A percentile compares a stretch with the other conserved stretches of the same genome.
These are phyloP conservation scores for Amborella trichopoda DNA, from an alignment of 164 flowering plant genomes.

Conservation along the genomic window DNA sequence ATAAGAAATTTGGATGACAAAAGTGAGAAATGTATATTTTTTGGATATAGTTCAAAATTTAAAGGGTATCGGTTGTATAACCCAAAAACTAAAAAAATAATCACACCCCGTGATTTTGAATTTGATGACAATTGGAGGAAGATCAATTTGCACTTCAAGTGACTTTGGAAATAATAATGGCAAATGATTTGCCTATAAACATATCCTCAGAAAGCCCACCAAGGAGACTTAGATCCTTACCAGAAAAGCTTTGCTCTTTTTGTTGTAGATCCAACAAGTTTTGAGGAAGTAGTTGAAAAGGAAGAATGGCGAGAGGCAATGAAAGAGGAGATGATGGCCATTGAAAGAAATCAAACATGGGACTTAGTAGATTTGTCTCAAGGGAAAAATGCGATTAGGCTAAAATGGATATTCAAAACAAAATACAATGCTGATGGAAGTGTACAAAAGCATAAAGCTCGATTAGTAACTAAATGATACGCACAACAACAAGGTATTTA, in stretches of 20 bases:
- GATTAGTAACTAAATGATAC: constrained; percentile 7
- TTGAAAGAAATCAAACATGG: constrained; percentile 7
- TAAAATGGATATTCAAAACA: constrained; percentile 8
- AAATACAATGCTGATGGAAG: constrained; percentile 2
- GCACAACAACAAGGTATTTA: neutral
- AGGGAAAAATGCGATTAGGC: constrained; percentile 3
- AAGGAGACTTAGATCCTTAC: neutral
- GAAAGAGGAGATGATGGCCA: constrained; percentile 8
- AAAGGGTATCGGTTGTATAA: neutral
- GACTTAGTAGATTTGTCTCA: constrained; percentile 1
- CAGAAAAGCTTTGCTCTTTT: neutral
- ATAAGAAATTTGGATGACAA: neutral
- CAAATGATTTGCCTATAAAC: neutral
- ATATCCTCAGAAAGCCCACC: neutral
- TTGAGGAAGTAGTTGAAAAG: constrained; percentile 2
- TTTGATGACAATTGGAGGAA: neutral
- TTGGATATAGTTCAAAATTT: neutral
- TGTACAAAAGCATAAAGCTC: constrained; percentile 1
- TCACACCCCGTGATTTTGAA: neutral
- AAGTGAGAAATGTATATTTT: neutral
- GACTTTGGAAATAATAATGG: neutral
- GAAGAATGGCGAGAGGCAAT: constrained; percentile 7
- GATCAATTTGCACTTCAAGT: neutral
- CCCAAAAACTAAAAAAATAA: neutral
- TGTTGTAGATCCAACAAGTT: constrained; percentile 1